A percentile compares a stretch with the other conserved stretches of the same genome.
Evolutionary conservation across 139 green algal species (phyloP).

Genomic region (Chlamydomonas sp.): DNA sequence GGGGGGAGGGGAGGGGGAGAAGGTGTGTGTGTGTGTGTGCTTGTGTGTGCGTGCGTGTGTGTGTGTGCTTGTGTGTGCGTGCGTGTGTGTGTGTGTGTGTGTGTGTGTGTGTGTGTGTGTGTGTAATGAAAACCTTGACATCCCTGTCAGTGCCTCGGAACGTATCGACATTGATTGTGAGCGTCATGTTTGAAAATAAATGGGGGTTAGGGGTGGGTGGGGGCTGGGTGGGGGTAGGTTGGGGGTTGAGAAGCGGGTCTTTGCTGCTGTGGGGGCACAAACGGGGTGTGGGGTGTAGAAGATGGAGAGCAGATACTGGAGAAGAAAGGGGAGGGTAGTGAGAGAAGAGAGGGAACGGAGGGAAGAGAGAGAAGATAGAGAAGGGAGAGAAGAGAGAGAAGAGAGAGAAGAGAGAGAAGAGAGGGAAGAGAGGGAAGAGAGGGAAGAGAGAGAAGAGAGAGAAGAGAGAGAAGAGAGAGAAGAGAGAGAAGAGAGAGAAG

Average conservation of each 20-base stretch:
- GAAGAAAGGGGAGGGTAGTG: conserved; percentile 18
- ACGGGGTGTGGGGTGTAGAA: conserved; percentile 1
- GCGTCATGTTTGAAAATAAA: background rate
- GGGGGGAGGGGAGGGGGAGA: too few species aligned
- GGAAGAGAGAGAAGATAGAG: too few species aligned
- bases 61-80: conserved; percentile 2
- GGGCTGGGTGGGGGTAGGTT: background rate
- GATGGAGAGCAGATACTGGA: conserved; percentile 20
- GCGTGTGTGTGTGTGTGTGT: background rate
- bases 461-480: too few species aligned
- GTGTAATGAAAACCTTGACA: background rate
- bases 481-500: too few species aligned
- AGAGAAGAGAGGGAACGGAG: background rate
- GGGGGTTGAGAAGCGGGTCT: background rate
- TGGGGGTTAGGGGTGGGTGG: background rate
- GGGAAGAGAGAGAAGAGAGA: too few species aligned
- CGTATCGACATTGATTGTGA: conserved; percentile 5
- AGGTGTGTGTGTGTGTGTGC: too few species aligned
- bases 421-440: too few species aligned
- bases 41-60: background rate
- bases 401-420: too few species aligned
- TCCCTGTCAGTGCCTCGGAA: background rate
- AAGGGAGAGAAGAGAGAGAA: too few species aligned
- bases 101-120: conserved; percentile 1
- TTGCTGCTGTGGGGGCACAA: background rate